Percentiles rank a stretch among this genome's conserved stretches.
Conservation (phyloP, 805 yeast genomes). For the Sugiyamaella boreocaroliniensis region DNA sequence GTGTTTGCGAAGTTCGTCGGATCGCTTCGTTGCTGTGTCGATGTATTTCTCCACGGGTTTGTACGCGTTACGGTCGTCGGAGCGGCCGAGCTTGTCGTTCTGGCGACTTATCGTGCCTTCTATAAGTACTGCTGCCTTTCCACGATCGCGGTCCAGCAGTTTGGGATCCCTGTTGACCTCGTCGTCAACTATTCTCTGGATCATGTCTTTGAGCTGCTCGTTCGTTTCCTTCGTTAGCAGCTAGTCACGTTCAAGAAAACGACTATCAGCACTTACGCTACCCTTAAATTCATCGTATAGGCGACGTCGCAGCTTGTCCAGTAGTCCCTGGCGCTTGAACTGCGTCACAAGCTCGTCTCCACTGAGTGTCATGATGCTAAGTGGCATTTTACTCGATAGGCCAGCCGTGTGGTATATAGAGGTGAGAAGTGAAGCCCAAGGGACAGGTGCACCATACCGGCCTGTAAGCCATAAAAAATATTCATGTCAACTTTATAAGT, state of each 20-base stretch:
- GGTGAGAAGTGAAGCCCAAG: too few species aligned
- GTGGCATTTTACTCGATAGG: too few species aligned
- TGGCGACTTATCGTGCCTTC: conserved; percentile 20
- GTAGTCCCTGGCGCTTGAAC: conserved; percentile 21
- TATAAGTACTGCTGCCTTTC: conserved; percentile 22
- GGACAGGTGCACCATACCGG: too few species aligned
- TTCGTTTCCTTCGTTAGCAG: conserved; percentile 11
- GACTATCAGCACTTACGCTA: conserved; percentile 13
- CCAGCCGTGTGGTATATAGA: too few species aligned
- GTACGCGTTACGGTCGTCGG: neutral
- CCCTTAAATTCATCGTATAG: conserved; percentile 18
- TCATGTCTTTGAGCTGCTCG: conserved; percentile 11
- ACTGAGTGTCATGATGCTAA: neutral
- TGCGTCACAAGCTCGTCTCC: conserved; percentile 13
- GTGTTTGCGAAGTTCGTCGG: conserved; percentile 7
- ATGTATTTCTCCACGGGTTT: conserved; percentile 12
- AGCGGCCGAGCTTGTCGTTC: conserved; percentile 1
- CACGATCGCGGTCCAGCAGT: conserved; percentile 19
- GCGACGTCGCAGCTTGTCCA: conserved; percentile 20
- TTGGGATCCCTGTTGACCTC: conserved; percentile 20
- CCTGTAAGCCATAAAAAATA: too few species aligned
- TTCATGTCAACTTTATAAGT: too few species aligned
- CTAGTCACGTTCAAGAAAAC: neutral
- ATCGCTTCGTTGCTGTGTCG: conserved; percentile 13
- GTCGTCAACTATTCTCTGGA: conserved; percentile 20